Conservation (phyloP, 2,329 filamentous ascomycete species). For the Colletotrichum sojae region DNA sequence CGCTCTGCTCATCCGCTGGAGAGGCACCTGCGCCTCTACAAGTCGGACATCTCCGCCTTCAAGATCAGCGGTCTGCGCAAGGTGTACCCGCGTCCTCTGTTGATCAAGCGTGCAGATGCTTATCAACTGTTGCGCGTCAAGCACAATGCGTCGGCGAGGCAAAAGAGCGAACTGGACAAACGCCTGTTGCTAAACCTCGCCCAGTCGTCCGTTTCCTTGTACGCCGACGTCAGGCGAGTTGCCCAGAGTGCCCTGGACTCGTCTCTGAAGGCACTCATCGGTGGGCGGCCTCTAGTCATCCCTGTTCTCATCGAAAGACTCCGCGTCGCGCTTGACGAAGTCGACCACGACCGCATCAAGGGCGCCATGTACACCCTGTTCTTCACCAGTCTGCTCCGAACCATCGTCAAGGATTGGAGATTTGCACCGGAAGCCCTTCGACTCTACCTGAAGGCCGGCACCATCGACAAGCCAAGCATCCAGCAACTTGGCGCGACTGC, state of each 20-base stretch:
- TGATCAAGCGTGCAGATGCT: constrained; percentile 92
- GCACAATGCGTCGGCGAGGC: constrained; percentile 90
- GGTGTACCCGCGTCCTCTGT: constrained; percentile 90
- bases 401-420: constrained; percentile 92
- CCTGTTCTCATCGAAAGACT: constrained; percentile 87
- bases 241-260: constrained; percentile 95
- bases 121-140: constrained; percentile 96
- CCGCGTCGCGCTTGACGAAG: constrained; percentile 81
- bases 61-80: constrained; percentile 95
- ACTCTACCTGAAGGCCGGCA: constrained; percentile 89
- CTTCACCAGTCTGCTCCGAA: constrained; percentile 90
- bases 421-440: constrained; percentile 92
- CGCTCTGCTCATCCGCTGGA: constrained; percentile 94
- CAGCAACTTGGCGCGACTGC: constrained; percentile 88
- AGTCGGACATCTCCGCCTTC: constrained; percentile 90
- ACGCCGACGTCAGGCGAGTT: constrained; percentile 95
- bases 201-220: constrained; percentile 89
- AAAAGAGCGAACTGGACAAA: constrained; percentile 92
- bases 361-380: constrained; percentile 92
- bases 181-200: constrained; percentile 87
- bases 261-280: constrained; percentile 91
- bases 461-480: constrained; percentile 93
- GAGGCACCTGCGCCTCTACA: constrained; percentile 85
- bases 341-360: constrained; percentile 93
- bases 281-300: constrained; percentile 89